Conservation (phyloP, 768 basidiomycete species). For the Boletus subcaerulescens region DNA sequence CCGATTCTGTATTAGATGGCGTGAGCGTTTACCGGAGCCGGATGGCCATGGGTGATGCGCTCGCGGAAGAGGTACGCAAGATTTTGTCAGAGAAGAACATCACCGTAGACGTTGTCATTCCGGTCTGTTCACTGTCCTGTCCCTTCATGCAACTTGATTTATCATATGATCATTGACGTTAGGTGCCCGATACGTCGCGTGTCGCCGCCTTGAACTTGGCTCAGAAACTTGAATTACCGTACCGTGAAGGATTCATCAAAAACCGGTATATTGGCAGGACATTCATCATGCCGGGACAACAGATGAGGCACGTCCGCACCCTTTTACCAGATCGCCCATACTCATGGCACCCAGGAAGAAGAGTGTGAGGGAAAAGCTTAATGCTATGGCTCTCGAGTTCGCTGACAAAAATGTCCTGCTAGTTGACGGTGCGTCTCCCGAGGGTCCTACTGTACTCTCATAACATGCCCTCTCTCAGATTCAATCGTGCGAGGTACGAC, state of each 20-base stretch:
- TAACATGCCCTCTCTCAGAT: conserved; percentile 46
- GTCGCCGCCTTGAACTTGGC: conserved; percentile 96
- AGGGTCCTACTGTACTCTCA: background rate
- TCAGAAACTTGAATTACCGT: conserved; percentile 84
- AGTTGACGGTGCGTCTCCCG: conserved; percentile 73
- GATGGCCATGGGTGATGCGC: conserved; percentile 98
- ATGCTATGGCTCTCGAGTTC: conserved; percentile 99
- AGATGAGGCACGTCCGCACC: conserved; percentile 63
- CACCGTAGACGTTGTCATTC: conserved; percentile 93
- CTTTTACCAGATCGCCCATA: background rate
- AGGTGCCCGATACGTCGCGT: conserved; percentile 95
- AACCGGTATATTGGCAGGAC: conserved; percentile 98
- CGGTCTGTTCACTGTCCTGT: conserved; percentile 42
- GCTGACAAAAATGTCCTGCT: conserved; percentile 87
- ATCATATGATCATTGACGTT: background rate
- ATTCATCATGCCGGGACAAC: conserved; percentile 99
- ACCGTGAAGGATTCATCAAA: conserved; percentile 98
- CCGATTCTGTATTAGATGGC: conserved; percentile 96
- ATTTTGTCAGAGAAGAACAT: conserved; percentile 67
- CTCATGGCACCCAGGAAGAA: conserved; percentile 56
- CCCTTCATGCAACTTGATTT: background rate
- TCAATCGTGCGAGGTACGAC: conserved; percentile 99
- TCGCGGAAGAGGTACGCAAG: conserved; percentile 82
- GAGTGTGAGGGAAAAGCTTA: conserved; percentile 93
- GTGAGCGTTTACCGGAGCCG: conserved; percentile 96